Evolutionary conservation across 2,329 filamentous ascomycete genomes (phyloP), one percentile per base, ranked within the genome.

Genomic region (Pseudogymnoascus sp.): DNA sequence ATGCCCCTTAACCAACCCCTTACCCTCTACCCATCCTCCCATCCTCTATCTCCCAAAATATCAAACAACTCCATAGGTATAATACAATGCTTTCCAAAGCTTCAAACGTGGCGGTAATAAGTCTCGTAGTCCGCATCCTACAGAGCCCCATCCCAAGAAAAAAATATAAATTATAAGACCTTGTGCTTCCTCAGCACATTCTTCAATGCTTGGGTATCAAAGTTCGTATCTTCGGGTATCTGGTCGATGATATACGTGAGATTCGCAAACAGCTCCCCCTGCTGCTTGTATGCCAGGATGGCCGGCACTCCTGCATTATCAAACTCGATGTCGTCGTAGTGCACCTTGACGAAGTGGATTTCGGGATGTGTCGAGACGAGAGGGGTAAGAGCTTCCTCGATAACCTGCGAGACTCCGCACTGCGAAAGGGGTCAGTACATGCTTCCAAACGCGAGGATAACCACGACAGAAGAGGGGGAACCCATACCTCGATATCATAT

Each of bases 301-400:
- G 94, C 91, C 0, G 94, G 94, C 1, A 96, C 89, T 50, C 88
- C 87, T 32, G 91, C 89, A 62, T 89, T 85, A 72, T 97, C 91
- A 79, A 97, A 96, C 73, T 97, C 92, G 37, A 96, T 95, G 62
- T 96, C 92, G 64, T 89, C 86, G 72, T 91, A 90, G 74, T 96
- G 87, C 57, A 97, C 83, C 76, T 93, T 95, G 76, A 97, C 83
- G 71, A 99, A 97, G 70, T 90, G 90, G 34, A 89, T 83, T 8
- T 85, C 82, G 20, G 84, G 80, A 70, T 96, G 79, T 63, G 82
- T 79, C 64, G 81, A 78, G 41, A 96, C 91, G 28, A 97, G 80
- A 1, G 88, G 87, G 59, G 80, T 76, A 67, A 99, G 79, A 59
- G 89, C 91, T 39, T 85, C 81, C 72, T 96, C 90, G 63, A 97